Conservation (phyloP, 257 asterid species). For the Jasminum sambac region DNA sequence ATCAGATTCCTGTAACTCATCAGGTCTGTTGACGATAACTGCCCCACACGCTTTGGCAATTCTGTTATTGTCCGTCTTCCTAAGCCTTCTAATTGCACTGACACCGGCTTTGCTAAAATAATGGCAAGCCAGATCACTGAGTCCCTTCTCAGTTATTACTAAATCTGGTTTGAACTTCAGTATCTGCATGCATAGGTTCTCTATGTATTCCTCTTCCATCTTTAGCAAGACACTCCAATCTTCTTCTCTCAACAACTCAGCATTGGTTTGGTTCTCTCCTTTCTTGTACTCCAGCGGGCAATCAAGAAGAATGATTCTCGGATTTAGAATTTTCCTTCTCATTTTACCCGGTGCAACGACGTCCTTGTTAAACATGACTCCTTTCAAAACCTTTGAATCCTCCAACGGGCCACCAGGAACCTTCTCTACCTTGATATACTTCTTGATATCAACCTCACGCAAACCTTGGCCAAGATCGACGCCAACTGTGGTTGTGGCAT, state of each 20-base stretch:
- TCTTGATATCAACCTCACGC: conserved; percentile 93
- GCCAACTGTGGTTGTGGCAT: conserved; percentile 84
- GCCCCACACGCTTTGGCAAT: conserved; percentile 98
- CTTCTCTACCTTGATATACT: conserved; percentile 93
- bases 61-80: conserved; percentile 90
- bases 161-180: conserved; percentile 85
- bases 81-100: conserved; percentile 89
- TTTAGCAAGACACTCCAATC: conserved; percentile 89
- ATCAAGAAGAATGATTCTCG: conserved; percentile 92
- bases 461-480: conserved; percentile 89
- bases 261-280: conserved; percentile 97
- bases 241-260: conserved; percentile 87
- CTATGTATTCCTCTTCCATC: conserved; percentile 95
- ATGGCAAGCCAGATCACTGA: conserved; percentile 90
- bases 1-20: conserved; percentile 96
- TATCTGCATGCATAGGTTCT: conserved; percentile 68
- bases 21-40: conserved; percentile 88
- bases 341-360: conserved; percentile 97
- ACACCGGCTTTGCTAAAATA: conserved; percentile 93
- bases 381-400: conserved; percentile 83
- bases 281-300: conserved; percentile 95
- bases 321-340: conserved; percentile 82
- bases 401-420: conserved; percentile 96
- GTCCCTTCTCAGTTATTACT: conserved; percentile 89
- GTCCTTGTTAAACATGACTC: conserved; percentile 94